Evolutionary conservation across 2,329 filamentous ascomycete species (phyloP), one percentile per base, ranked within the genome.

Genomic region (Monilinia vaccinii-corymbosi): DNA sequence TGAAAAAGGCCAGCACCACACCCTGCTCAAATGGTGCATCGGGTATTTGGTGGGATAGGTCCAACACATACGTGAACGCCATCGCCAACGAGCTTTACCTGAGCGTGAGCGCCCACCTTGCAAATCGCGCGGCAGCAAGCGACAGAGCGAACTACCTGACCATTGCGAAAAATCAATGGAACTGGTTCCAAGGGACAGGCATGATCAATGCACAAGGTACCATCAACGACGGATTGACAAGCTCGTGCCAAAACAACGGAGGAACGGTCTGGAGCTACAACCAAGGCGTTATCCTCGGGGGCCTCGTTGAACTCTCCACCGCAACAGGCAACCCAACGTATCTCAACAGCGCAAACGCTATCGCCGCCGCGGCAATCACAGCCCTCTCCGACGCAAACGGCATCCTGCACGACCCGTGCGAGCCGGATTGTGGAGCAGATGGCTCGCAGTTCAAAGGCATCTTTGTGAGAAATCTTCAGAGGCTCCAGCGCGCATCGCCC

Each of bases 381-480:
- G 65, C 73, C 38, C 71, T 83, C 3, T 67, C 75, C 11, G 75
- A 79, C 62, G 62, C 70, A 0, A 71, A 78, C 56, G 76, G 76
- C 18, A 73, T 85, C n/a, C 73, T 86, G 3, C 77, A 77, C 63
- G 82, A 85, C 60, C 64, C 70, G 9, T 84, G 82, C 64, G 82
- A 85, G 65, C 67, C 68, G 0, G 77, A 78, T 6, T 71, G 69
- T 32, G 69, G 68, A 3, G 72, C 68, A n/a, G 80, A 85, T 62
- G 81, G 77, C 1, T 76, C 80, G 31, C 84, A 88, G 66, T 91
- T 91, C 78, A 91, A 91, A 72, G 87, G 87, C 3, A 76, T 89
- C 34, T 89, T 89, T 66, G 77, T 84, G 52, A 79, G 85, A 28
- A 88, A 89, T 68, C 72, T 90, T 18, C 76, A 78, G 48, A 77